These are phyloP conservation scores for Glycine latifolia DNA, from an alignment of 306 rosid species.

Conservation along the genomic window DNA sequence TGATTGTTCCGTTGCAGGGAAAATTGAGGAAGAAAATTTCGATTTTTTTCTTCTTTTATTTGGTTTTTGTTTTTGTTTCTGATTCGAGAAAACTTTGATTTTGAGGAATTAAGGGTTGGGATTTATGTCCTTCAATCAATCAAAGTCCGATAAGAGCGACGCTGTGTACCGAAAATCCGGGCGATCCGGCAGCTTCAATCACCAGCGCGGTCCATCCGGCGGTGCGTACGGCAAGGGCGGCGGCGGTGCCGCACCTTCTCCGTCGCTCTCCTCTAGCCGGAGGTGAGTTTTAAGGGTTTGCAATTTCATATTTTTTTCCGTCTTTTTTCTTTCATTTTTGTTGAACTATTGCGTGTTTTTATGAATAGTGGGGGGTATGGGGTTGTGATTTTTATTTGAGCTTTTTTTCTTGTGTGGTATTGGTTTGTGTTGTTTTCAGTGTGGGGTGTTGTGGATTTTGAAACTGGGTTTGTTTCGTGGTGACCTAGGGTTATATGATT, in stretches of 20 bases:
- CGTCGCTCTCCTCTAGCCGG: slow-evolving; percentile 60
- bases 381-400: slow-evolving; percentile 29
- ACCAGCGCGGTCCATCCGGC: slow-evolving; percentile 73
- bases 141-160: slow-evolving; percentile 89
- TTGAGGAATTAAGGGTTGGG: slow-evolving; percentile 73
- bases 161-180: slow-evolving; percentile 68
- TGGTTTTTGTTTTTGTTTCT: not conserved
- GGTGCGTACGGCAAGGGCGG: slow-evolving; percentile 68
- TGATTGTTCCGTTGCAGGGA: slow-evolving; percentile 66
- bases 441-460: slow-evolving; percentile 12
- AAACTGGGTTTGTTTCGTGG: slow-evolving; percentile 3
- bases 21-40: slow-evolving; percentile 38
- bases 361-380: not conserved
- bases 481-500: not conserved
- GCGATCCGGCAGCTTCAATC: slow-evolving; percentile 83
- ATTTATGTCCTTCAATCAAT: slow-evolving; percentile 99
- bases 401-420: not conserved
- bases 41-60: not conserved
- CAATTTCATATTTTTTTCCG: not conserved
- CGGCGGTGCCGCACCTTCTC: slow-evolving; percentile 77
- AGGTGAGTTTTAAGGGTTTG: slow-evolving; percentile 62
- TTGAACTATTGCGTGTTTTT: not conserved
- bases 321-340: too few relatives aligned
- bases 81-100: slow-evolving; percentile 12
- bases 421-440: not conserved